These are phyloP conservation scores for Curvularia sp. DNA, from an alignment of 2,329 filamentous ascomycete genomes.

Conservation along the genomic window DNA sequence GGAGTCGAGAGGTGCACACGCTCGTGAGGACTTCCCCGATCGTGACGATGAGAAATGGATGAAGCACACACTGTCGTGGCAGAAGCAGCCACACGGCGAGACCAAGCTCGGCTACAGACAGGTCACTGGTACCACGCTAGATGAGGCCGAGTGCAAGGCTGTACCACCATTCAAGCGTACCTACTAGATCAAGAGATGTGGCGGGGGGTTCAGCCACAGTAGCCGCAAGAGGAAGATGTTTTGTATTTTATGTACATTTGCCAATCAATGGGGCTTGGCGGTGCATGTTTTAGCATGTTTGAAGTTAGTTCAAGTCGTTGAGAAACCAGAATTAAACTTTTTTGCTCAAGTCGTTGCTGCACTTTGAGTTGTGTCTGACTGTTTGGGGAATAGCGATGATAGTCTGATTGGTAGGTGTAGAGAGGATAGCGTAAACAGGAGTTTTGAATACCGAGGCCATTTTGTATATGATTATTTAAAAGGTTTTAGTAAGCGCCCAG, in stretches of 20 bases:
- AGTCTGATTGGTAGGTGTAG: background rate
- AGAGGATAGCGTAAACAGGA: background rate
- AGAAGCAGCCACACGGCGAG: constrained; percentile 88
- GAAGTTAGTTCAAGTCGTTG: constrained; percentile 2
- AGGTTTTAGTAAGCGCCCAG: background rate
- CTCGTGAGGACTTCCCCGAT: constrained; percentile 94
- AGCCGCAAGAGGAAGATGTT: constrained; percentile 17
- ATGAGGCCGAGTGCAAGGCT: constrained; percentile 94
- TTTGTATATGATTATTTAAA: too few relatives aligned
- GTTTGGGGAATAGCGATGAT: too few relatives aligned
- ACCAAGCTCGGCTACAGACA: constrained; percentile 85
- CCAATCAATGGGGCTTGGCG: constrained; percentile 27
- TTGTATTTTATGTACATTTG: constrained; percentile 50
- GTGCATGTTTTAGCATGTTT: constrained; percentile 22
- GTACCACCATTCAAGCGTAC: constrained; percentile 96
- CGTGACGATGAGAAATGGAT: constrained; percentile 97
- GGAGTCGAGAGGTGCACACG: constrained; percentile 96
- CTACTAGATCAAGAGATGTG: constrained; percentile 66
- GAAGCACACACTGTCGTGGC: constrained; percentile 98
- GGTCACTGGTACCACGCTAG: constrained; percentile 83
- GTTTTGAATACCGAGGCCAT: too few relatives aligned
- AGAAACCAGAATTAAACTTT: constrained; percentile 4
- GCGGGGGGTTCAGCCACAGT: constrained; percentile 3
- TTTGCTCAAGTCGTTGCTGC: background rate
- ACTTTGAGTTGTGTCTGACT: background rate